Base-by-base conservation (phyloP, 2,329 filamentous ascomycete genomes). In the Hypomyces perniciosus region DNA sequence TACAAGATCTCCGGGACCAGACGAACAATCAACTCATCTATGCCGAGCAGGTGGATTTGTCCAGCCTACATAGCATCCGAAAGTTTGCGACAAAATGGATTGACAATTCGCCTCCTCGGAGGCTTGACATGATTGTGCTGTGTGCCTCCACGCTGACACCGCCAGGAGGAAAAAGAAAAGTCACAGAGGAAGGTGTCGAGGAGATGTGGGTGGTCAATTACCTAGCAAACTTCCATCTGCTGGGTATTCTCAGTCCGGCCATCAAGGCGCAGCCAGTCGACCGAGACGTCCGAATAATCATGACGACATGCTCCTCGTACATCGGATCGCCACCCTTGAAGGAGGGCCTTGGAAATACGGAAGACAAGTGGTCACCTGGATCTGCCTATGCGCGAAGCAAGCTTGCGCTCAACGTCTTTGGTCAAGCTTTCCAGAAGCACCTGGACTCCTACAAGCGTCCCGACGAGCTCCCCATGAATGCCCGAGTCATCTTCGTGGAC, bases 61-160 rank as follows among this genome's bases (percentile, higher is more conserved):
- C 85, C 9, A 92, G 86, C 12, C 75, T 99, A n/a, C 83, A 96
- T 67, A 95, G 88, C 67, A 85, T 99, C 60, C 87, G 93, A 37
- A 79, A 85, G 56, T 99, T 99, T 66, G 93, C 93, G 9, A 99
- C 93, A 0, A 92, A 90, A 73, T 99, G 95, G 92, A 90, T 99
- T 58, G 92, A 99, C 68, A 97, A 96, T 67, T 81, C 88, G 26
- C 92, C 93, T 3, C 89, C 91, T 7, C 79, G 95, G 51, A 78
- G 95, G 44, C 74, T 99, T 6, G 93, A 99, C 67, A 91, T 92
- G 83, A 74, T 99, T 43, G 80, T 99, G 20, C 77, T 99, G 13
- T 96, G 90, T 67, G 93, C 86, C 8, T 87, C 87, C 41, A 86
- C 85, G 0, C 73, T 90, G 58, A 88, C 86, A 4, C 85, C 89